Evolutionary conservation across 2,329 filamentous ascomycete species (phyloP).

Genomic region (Hypomyces perniciosus): DNA sequence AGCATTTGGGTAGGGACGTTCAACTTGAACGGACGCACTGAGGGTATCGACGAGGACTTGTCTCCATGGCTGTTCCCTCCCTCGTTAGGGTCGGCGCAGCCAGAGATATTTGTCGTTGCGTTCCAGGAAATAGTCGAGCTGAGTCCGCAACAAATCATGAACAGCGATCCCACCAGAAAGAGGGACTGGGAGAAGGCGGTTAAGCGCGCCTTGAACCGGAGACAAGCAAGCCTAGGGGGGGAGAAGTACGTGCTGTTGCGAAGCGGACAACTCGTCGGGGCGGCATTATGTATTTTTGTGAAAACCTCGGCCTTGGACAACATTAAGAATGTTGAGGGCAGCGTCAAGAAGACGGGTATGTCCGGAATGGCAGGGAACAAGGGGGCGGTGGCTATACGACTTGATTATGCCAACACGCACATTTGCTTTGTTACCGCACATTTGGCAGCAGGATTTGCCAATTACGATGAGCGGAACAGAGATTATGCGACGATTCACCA

Average conservation of each 20-base stretch:
- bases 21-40: constrained; percentile 85
- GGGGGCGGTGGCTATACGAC: constrained; percentile 90
- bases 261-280: constrained; percentile 90
- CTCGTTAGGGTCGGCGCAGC: constrained; percentile 52
- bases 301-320: constrained; percentile 67
- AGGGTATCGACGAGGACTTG: constrained; percentile 72
- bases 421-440: constrained; percentile 96
- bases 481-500: constrained; percentile 87
- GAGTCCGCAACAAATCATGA: constrained; percentile 98
- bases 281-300: constrained; percentile 87
- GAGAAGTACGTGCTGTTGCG: constrained; percentile 84
- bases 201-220: constrained; percentile 66
- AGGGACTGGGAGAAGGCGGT: constrained; percentile 83
- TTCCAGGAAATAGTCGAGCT: constrained; percentile 99
- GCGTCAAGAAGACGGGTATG: constrained; percentile 88
- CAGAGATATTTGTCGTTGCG: constrained; percentile 82
- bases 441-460: constrained; percentile 89
- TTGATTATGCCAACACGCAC: constrained; percentile 88
- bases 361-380: constrained; percentile 98
- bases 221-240: constrained; percentile 57
- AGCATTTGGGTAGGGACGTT: constrained; percentile 85
- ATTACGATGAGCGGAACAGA: constrained; percentile 91
- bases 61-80: constrained; percentile 78
- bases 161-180: constrained; percentile 82
- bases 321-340: constrained; percentile 96